Conservation (phyloP, 345 rosid genomes). For the Corchorus capsularis region DNA sequence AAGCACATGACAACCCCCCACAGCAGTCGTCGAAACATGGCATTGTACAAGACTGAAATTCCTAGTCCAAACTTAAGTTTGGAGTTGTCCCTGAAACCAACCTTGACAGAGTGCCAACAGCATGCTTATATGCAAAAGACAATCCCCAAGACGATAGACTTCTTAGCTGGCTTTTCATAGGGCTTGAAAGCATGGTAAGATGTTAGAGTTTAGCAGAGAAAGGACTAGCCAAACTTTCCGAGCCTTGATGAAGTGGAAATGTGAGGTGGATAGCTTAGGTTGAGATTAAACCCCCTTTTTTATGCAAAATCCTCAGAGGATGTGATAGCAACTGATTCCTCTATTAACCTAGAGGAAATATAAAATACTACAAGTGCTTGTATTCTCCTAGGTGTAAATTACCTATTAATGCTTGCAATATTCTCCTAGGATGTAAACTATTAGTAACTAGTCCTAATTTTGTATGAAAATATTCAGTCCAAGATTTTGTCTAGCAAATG, state of each 20-base stretch:
- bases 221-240: background rate
- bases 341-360: background rate
- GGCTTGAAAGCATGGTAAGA: background rate
- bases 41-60: background rate
- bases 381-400: background rate
- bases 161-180: background rate
- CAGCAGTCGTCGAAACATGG: conserved; percentile 2
- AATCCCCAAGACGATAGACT: background rate
- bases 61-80: background rate
- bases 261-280: background rate
- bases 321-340: background rate
- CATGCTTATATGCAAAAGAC: background rate
- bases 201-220: background rate
- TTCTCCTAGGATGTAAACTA: background rate
- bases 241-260: background rate
- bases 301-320: background rate
- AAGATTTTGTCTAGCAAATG: background rate
- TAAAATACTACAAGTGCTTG: background rate
- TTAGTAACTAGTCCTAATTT: background rate
- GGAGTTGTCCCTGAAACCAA: conserved; percentile 4
- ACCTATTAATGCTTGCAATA: background rate
- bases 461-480: background rate
- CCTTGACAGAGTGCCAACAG: background rate
- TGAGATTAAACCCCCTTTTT: background rate
- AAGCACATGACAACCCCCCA: background rate